phyloP scores from a whole-genome alignment of 1,139 yeast species.

The Hanseniaspora uvarum region DNA sequence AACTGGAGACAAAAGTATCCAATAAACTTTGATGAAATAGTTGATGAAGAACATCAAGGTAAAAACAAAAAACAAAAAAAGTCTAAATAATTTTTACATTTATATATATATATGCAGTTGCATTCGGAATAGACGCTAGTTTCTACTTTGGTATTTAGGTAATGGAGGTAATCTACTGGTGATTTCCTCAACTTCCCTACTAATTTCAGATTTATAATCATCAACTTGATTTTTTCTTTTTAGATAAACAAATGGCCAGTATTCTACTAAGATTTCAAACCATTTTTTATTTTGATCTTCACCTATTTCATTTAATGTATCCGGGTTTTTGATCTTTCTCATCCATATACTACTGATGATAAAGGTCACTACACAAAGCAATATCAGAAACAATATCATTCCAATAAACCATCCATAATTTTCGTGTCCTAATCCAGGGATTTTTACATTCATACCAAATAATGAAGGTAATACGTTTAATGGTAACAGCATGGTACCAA shows the following conservation, averaged over 20 bases:
- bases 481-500: conserved; percentile 87
- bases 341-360: conserved; percentile 36
- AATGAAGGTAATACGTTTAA: conserved; percentile 82
- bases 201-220: conserved; percentile 16
- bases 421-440: conserved; percentile 54
- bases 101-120: conserved; percentile 9
- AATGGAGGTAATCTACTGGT: conserved; percentile 18
- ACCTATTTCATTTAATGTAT: conserved; percentile 29
- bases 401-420: conserved; percentile 57
- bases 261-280: background rate
- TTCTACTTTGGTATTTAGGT: conserved; percentile 16
- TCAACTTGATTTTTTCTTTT: conserved; percentile 6
- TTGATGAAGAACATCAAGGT: background rate
- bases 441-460: conserved; percentile 90
- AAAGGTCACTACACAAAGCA: conserved; percentile 32
- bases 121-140: conserved; percentile 20
- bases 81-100: conserved; percentile 7
- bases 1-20: conserved; percentile 63
- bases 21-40: conserved; percentile 19
- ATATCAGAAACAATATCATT: conserved; percentile 46
- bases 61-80: conserved; percentile 19
- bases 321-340: conserved; percentile 30
- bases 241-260: conserved; percentile 10
- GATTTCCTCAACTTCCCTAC: conserved; percentile 15
- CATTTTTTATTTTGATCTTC: conserved; percentile 19